These are phyloP conservation scores for Botryotinia globosa DNA, from an alignment of 2,329 filamentous ascomycete genomes.

Conservation along the genomic window DNA sequence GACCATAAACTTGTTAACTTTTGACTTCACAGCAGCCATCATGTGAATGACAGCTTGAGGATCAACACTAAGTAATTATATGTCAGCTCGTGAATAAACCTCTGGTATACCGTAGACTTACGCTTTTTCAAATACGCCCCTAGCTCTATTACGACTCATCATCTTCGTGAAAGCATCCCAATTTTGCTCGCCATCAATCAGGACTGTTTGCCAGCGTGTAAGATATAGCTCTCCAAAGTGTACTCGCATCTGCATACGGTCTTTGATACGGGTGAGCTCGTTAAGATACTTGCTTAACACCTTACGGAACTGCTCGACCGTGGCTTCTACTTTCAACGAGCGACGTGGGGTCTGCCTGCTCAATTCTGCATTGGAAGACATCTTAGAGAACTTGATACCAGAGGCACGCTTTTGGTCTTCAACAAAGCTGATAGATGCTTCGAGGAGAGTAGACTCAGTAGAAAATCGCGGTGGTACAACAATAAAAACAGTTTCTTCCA, in stretches of 20 bases:
- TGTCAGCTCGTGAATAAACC: neutral
- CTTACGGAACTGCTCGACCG: conserved; percentile 21
- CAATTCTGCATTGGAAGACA: neutral
- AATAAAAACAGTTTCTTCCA: conserved; percentile 29
- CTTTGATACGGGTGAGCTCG: conserved; percentile 29
- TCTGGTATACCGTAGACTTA: conserved; percentile 25
- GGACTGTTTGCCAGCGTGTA: conserved; percentile 25
- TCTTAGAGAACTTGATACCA: neutral
- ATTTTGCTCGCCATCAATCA: conserved; percentile 23
- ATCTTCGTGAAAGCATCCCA: conserved; percentile 33
- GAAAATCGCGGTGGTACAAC: conserved; percentile 28
- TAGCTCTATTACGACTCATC: conserved; percentile 30
- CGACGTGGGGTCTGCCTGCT: neutral
- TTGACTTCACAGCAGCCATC: conserved; percentile 24
- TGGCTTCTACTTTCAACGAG: neutral
- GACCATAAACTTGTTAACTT: conserved; percentile 27
- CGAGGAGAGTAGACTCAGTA: conserved; percentile 1
- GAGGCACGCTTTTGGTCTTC: conserved; percentile 2
- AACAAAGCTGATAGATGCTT: neutral
- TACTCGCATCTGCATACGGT: conserved; percentile 37
- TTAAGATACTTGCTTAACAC: conserved; percentile 25
- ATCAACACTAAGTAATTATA: conserved; percentile 20
- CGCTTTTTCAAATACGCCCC: conserved; percentile 33
- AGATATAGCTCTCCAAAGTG: conserved; percentile 36
- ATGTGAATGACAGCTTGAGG: conserved; percentile 25